Percentiles rank a stretch among this genome's conserved stretches.
Conservation (phyloP, 768 basidiomycete genomes). For the Boletus edulis region DNA sequence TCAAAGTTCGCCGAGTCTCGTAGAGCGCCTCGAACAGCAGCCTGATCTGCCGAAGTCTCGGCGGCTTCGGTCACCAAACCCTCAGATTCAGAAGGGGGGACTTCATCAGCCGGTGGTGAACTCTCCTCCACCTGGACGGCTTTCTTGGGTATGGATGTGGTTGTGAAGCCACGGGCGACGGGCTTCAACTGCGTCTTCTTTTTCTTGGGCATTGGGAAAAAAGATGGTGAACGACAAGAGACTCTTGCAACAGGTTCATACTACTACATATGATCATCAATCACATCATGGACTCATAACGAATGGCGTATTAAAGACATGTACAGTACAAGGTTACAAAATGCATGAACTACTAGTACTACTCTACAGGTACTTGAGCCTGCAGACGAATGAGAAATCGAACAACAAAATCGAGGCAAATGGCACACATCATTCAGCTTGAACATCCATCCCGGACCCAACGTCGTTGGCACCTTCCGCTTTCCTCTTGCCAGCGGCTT, state of each 20-base stretch:
- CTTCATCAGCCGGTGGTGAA: slow-evolving; percentile 10
- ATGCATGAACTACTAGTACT: slow-evolving; percentile 15
- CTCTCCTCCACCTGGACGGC: slow-evolving; percentile 33
- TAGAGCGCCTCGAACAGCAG: slow-evolving; percentile 2
- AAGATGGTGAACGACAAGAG: background rate
- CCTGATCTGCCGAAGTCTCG: slow-evolving; percentile 5
- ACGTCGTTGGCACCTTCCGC: slow-evolving; percentile 21
- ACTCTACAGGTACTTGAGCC: slow-evolving; percentile 28
- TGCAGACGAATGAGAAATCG: slow-evolving; percentile 9
- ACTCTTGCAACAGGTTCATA: background rate
- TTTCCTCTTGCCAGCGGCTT: slow-evolving; percentile 31
- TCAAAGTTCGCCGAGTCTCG: slow-evolving; percentile 29
- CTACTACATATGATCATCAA: background rate
- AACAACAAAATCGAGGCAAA: slow-evolving; percentile 12
- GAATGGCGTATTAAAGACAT: slow-evolving; percentile 26
- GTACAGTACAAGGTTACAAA: slow-evolving; percentile 32
- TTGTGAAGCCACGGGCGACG: slow-evolving; percentile 73
- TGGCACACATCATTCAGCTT: slow-evolving; percentile 22
- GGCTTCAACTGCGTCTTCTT: slow-evolving; percentile 81
- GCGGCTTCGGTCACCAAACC: slow-evolving; percentile 5
- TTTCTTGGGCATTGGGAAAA: slow-evolving; percentile 67
- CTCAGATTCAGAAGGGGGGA: background rate
- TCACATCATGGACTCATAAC: background rate
- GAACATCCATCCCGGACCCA: slow-evolving; percentile 25
- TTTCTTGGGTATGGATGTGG: slow-evolving; percentile 83